These are phyloP conservation scores for Calonectria hongkongensis DNA, from an alignment of 2,329 filamentous ascomycete genomes.

Conservation along the genomic window DNA sequence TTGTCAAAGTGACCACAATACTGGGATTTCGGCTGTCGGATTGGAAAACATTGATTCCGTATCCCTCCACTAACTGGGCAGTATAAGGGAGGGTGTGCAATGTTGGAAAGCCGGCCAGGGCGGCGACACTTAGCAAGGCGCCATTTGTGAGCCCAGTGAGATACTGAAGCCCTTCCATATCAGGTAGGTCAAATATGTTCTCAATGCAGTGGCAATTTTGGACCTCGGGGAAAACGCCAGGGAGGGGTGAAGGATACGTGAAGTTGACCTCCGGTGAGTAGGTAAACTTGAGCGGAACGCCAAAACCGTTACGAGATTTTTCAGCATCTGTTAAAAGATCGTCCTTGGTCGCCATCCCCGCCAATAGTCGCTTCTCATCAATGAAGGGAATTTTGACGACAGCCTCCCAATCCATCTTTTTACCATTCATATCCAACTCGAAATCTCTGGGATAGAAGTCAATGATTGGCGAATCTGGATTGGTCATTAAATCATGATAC, in stretches of 20 bases:
- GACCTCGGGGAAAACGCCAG: conserved; percentile 93
- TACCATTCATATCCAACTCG: conserved; percentile 98
- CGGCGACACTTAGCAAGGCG: conserved; percentile 85
- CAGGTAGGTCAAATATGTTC: conserved; percentile 96
- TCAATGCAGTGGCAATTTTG: conserved; percentile 91
- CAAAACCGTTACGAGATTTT: conserved; percentile 90
- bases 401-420: conserved; percentile 99
- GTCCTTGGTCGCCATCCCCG: conserved; percentile 91
- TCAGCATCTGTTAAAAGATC: conserved; percentile 85
- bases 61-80: conserved; percentile 81
- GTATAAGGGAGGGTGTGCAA: conserved; percentile 90
- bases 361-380: conserved; percentile 89
- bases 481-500: conserved; percentile 96
- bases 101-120: conserved; percentile 95
- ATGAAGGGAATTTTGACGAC: conserved; percentile 99
- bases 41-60: conserved; percentile 96
- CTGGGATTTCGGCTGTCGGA: conserved; percentile 97
- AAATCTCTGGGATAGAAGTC: conserved; percentile 99
- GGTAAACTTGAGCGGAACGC: conserved; percentile 93
- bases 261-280: conserved; percentile 87
- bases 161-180: conserved; percentile 91
- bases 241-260: conserved; percentile 89
- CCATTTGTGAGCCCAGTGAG: conserved; percentile 89
- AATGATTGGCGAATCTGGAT: conserved; percentile 91
- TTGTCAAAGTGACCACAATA: conserved; percentile 90